These are phyloP conservation scores for Hyaloscypha variabilis DNA, from an alignment of 495 filamentous ascomycete genomes.

Conservation along the genomic window DNA sequence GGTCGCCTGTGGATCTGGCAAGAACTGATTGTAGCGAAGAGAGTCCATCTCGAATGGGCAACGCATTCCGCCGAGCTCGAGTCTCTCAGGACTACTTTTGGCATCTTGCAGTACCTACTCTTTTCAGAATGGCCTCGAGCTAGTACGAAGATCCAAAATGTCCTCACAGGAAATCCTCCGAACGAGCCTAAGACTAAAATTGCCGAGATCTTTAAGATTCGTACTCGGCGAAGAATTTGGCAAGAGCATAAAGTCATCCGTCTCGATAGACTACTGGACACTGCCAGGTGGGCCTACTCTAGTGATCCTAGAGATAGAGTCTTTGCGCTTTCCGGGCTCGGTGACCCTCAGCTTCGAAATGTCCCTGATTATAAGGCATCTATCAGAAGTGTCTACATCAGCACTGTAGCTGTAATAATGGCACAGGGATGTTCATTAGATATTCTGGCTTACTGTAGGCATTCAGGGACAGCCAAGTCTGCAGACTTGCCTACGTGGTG, in stretches of 20 bases:
- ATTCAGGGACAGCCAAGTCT: not conserved
- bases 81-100: not conserved
- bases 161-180: not conserved
- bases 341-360: not conserved
- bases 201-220: not conserved
- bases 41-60: not conserved
- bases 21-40: constrained; percentile 1
- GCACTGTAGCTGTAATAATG: not conserved
- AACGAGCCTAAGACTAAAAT: not conserved
- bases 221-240: not conserved
- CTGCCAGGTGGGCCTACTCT: not conserved
- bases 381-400: not conserved
- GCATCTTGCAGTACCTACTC: not conserved
- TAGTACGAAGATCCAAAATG: not conserved
- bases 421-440: not conserved
- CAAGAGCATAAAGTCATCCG: not conserved
- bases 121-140: not conserved
- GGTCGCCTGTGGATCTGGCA: not conserved
- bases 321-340: not conserved
- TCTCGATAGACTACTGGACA: not conserved
- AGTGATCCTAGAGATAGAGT: not conserved
- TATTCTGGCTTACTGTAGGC: not conserved
- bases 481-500: not conserved
- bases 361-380: not conserved
- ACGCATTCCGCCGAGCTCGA: not conserved